These are phyloP conservation scores for Aspergillus avenaceus DNA, from an alignment of 495 filamentous ascomycete species.

Conservation along the genomic window DNA sequence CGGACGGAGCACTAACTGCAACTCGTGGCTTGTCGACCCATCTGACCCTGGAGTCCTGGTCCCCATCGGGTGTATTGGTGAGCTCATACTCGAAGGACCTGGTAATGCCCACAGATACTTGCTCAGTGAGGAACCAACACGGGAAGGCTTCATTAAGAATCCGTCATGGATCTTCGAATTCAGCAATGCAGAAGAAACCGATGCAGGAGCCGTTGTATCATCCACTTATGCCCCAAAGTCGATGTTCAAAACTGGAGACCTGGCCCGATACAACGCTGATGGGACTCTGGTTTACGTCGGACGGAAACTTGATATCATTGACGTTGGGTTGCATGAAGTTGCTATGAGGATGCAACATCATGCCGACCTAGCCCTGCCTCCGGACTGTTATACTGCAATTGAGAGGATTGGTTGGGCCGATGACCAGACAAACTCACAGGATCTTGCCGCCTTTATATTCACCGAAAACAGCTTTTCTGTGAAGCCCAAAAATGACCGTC, in stretches of 20 bases:
- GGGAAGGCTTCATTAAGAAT: conserved; percentile 42
- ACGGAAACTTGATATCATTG: conserved; percentile 41
- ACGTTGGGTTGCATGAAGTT: conserved; percentile 45
- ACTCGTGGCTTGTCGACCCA: conserved; percentile 55
- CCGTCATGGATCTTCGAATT: conserved; percentile 39
- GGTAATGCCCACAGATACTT: conserved; percentile 50
- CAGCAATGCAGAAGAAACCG: not conserved
- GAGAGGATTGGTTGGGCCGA: conserved; percentile 17
- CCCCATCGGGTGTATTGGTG: conserved; percentile 56
- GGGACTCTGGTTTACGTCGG: conserved; percentile 44
- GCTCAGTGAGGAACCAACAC: conserved; percentile 33
- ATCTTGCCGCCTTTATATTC: conserved; percentile 30
- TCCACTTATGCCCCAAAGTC: too few relatives aligned
- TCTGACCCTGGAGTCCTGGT: conserved; percentile 47
- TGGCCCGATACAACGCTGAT: conserved; percentile 49
- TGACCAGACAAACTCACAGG: conserved; percentile 3
- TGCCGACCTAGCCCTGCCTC: conserved; percentile 13
- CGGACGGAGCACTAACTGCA: conserved; percentile 21
- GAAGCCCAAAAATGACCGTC: not conserved
- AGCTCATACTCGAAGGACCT: conserved; percentile 60
- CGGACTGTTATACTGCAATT: conserved; percentile 18
- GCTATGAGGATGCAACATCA: conserved; percentile 42
- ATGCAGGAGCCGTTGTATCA: too few relatives aligned
- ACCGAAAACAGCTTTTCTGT: not conserved
- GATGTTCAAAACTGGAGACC: conserved; percentile 48